Conservation (phyloP, 2,329 filamentous ascomycete genomes). For the Raffaelea deltoideospora region DNA sequence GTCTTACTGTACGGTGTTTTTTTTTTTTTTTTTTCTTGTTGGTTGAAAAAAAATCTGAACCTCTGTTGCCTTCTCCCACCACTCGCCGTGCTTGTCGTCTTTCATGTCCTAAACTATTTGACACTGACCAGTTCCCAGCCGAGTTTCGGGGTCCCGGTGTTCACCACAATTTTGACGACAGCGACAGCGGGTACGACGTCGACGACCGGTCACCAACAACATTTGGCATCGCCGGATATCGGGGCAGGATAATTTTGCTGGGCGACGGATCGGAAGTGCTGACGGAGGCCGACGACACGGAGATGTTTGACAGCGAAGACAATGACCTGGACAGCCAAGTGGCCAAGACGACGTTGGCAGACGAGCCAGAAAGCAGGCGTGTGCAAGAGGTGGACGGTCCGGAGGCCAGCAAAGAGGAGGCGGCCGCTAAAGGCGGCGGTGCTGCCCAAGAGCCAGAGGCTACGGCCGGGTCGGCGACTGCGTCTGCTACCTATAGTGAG, state of each 20-base stretch:
- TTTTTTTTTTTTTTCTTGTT: constrained; percentile 19
- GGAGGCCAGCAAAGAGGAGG: not conserved
- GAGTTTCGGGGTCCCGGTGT: constrained; percentile 74
- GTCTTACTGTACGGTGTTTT: not conserved
- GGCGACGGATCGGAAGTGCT: constrained; percentile 89
- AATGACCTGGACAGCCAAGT: constrained; percentile 78
- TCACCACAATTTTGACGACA: constrained; percentile 71
- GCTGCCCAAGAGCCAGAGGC: not conserved
- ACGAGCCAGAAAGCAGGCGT: constrained; percentile 3
- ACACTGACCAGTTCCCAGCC: constrained; percentile 33
- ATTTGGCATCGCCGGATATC: constrained; percentile 54
- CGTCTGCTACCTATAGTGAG: not conserved
- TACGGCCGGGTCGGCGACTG: not conserved
- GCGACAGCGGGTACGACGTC: constrained; percentile 61
- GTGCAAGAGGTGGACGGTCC: no score
- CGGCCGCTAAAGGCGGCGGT: not conserved
- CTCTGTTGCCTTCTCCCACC: not conserved
- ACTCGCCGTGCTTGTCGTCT: not conserved
- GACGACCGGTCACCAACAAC: constrained; percentile 49
- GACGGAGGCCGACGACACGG: constrained; percentile 75
- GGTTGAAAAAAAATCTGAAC: not conserved
- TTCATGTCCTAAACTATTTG: constrained; percentile 12
- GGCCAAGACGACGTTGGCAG: constrained; percentile 35
- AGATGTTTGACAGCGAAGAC: constrained; percentile 91
- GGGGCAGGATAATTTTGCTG: constrained; percentile 82